Conservation (phyloP, 2,329 filamentous ascomycete species). For the Pseudogymnoascus sp. region DNA sequence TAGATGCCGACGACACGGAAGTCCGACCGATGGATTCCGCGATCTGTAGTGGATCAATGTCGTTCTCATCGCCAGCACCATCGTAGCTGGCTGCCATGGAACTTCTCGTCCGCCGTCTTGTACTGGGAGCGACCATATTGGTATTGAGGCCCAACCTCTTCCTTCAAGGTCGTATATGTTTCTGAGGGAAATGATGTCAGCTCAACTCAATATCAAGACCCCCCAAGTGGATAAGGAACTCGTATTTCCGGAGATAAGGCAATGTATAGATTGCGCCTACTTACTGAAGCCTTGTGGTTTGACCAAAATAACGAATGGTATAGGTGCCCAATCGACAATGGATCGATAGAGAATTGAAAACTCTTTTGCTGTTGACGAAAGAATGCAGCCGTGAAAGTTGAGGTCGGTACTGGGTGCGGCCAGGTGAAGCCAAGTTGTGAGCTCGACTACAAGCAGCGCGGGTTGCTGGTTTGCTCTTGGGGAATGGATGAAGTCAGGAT, state of each 20-base stretch:
- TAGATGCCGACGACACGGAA: constrained; percentile 34
- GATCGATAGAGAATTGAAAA: not conserved
- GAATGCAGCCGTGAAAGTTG: not conserved
- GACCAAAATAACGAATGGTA: not conserved
- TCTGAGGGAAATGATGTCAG: constrained; percentile 3
- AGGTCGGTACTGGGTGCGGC: not conserved
- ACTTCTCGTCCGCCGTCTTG: constrained; percentile 4
- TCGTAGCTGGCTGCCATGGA: constrained; percentile 8
- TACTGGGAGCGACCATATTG: not conserved
- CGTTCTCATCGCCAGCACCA: constrained; percentile 16
- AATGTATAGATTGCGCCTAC: not conserved
- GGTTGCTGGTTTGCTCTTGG: not conserved
- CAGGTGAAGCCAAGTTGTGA: constrained; percentile 1
- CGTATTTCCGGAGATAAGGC: not conserved
- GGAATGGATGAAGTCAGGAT: not conserved
- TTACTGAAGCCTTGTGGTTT: not conserved
- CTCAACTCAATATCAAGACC: not conserved
- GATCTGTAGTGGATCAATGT: constrained; percentile 12
- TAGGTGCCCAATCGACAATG: not conserved
- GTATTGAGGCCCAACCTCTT: not conserved
- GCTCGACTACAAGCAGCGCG: not conserved
- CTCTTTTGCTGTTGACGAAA: not conserved
- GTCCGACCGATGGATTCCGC: constrained; percentile 23
- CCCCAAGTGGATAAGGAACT: not conserved
- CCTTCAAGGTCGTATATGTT: not conserved